These are phyloP conservation scores for Leptographium galeiforme DNA, from an alignment of 2,329 filamentous ascomycete genomes.

Conservation along the genomic window DNA sequence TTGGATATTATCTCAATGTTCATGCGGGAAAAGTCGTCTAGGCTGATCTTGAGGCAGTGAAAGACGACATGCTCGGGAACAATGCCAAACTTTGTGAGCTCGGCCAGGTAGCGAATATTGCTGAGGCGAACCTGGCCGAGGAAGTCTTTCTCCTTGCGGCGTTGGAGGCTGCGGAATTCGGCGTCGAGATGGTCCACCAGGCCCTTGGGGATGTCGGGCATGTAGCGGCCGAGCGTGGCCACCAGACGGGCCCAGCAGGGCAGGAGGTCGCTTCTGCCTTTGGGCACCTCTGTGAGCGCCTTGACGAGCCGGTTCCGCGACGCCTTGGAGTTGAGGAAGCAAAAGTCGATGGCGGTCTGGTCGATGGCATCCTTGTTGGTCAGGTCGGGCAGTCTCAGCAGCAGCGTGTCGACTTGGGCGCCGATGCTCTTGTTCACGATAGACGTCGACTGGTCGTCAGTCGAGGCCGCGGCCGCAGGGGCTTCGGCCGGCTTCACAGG, in stretches of 20 bases:
- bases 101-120: slow-evolving; percentile 95
- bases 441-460: slow-evolving; percentile 76
- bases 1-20: slow-evolving; percentile 99
- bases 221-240: slow-evolving; percentile 83
- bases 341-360: slow-evolving; percentile 88
- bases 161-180: slow-evolving; percentile 90
- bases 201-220: slow-evolving; percentile 86
- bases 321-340: slow-evolving; percentile 95
- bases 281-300: slow-evolving; percentile 85
- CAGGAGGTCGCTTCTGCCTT: slow-evolving; percentile 80
- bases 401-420: slow-evolving; percentile 83
- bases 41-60: slow-evolving; percentile 91
- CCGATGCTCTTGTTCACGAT: slow-evolving; percentile 97
- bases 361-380: slow-evolving; percentile 87
- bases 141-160: slow-evolving; percentile 96
- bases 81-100: slow-evolving; percentile 94
- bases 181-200: slow-evolving; percentile 87
- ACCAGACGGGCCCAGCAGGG: slow-evolving; percentile 87
- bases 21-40: slow-evolving; percentile 96
- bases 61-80: slow-evolving; percentile 98
- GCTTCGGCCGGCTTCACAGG: slow-evolving; percentile 35
- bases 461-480: background rate
- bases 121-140: slow-evolving; percentile 83
- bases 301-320: slow-evolving; percentile 91
- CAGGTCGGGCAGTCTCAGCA: slow-evolving; percentile 79